Evolutionary conservation across 1,284 basidiomycete species (phyloP), one percentile per base, ranked within the genome.

Genomic region (Trametes polyzona): DNA sequence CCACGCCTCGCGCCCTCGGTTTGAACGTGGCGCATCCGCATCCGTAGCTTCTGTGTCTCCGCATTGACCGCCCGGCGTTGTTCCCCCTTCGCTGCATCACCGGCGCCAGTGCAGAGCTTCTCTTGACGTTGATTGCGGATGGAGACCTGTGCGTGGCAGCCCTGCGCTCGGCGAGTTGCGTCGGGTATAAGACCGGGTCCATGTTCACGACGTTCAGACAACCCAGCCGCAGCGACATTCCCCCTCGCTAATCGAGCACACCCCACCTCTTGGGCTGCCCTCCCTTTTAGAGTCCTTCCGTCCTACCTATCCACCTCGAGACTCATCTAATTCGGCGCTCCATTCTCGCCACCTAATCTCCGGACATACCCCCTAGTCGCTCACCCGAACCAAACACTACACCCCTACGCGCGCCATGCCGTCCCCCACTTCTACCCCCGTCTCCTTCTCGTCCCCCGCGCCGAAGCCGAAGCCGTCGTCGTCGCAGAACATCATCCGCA

Each of bases 401-500:
- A n/a, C 17, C 24, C 12, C n/a, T n/a, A n/a, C n/a, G n/a, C 43
- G 52, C 48, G 48, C 55, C 49, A 57, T 60, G 58, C 65, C 61
- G 47, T n/a, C 59, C 57, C 19, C 19, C 57, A 47, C 44, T 21
- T 57, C 57, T 42, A 47, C 57, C 29, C 53, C 62, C 36, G 29
- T 47, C 27, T 61, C 58, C 37, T 53, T 40, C 55, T 59, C 63
- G 44, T 59, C 57, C 43, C 47, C 60, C 57, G 52, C 63, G 46
- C 42, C 56, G 41, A 62, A 62, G 50, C 50, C 59, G 32, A 66
- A 65, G 52, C 59, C 65, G 14, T 52, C 59, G 5, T 55, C 62
- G 57, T 57, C 61, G 32, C 66, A 67, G 54, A 62, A 60, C 59
- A 49, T 51, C 39, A 71, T 71, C 39, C 60, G 62, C 47, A 47